These are phyloP conservation scores for Teunomyces funiuensis DNA, from an alignment of 805 yeast species.

Conservation along the genomic window DNA sequence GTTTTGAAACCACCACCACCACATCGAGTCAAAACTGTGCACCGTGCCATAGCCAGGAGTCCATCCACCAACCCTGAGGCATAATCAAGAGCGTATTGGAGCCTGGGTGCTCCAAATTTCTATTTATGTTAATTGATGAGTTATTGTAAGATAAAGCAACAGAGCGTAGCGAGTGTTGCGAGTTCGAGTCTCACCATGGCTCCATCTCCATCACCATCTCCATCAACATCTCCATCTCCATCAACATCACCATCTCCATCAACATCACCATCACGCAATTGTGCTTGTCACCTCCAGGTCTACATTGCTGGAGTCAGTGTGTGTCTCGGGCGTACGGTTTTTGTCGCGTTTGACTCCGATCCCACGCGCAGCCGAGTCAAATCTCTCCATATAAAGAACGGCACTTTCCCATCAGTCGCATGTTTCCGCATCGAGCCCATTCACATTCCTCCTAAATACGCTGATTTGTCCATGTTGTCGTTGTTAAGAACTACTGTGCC, in stretches of 20 bases:
- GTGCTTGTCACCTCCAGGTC: background rate
- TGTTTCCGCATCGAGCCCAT: background rate
- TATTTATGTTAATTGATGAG: slow-evolving; percentile 6
- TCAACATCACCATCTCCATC: no score
- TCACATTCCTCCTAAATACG: background rate
- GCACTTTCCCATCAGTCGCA: background rate
- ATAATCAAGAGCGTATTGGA: background rate
- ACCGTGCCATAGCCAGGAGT: no score
- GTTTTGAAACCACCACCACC: no score
- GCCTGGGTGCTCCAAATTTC: background rate
- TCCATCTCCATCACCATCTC: no score
- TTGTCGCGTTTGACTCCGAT: slow-evolving; percentile 2
- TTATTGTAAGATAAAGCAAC: no score
- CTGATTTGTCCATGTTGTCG: slow-evolving; percentile 1
- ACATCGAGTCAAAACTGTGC: no score
- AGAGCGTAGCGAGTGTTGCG: no score
- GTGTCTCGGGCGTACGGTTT: background rate
- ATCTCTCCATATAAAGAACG: background rate
- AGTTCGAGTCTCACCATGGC: no score
- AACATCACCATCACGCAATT: no score
- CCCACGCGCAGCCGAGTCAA: slow-evolving; percentile 3
- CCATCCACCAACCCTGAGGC: background rate
- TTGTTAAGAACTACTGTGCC: slow-evolving; percentile 2
- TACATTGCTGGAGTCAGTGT: no score
- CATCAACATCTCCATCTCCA: no score